Base-by-base conservation (phyloP, 192 early-diverging fungal genomes). In the Coemansia asiatica region DNA sequence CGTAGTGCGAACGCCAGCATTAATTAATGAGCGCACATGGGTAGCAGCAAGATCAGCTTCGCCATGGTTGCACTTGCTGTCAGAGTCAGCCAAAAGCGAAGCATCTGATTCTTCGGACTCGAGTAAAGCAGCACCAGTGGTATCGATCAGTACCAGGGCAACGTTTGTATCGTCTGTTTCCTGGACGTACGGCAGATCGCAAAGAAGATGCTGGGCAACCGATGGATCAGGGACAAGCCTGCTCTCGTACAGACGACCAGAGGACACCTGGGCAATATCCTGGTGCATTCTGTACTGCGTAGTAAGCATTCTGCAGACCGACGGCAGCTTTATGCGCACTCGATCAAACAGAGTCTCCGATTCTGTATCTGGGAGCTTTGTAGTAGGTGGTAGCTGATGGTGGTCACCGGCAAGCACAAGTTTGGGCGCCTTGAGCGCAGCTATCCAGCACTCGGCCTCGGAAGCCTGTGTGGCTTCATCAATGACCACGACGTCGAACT, bases 231-330 rank as follows among this genome's bases (percentile, higher is more conserved):
- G 87, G 1, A 80, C 77, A 22, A 97, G 81, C 25, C 83, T 44
- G 15, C 81, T 79, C 16, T 88, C 85, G 74, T 97, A 97, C 25
- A 97, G 75, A 40, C 76, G 73, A 10, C 81, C 60, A 12, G 87
- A 83, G 9, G 93, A 88, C 29, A 92, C 93, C 5, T 79, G 61
- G 89, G 91, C 92, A 44, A 97, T 95, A 28, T 72, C 60, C 36
- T 86, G 72, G 71, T 97, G 83, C 93, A 95, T 95, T 25, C 95
- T 88, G 64, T 97, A 97, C 74, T 97, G 95, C 1, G 87, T 87
- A 3, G 84, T 82, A 10, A 97, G 75, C 80, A 95, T 85, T 26
- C 81, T 58, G 62, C 90, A 90, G 56, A 91, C 78, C 1, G 67
- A 65, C 16, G 90, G 89, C 61, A 89, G 84, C 56, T 76, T 74